phyloP scores from a whole-genome alignment of 2,329 filamentous ascomycete species.

The Dissoconium aciculare region DNA sequence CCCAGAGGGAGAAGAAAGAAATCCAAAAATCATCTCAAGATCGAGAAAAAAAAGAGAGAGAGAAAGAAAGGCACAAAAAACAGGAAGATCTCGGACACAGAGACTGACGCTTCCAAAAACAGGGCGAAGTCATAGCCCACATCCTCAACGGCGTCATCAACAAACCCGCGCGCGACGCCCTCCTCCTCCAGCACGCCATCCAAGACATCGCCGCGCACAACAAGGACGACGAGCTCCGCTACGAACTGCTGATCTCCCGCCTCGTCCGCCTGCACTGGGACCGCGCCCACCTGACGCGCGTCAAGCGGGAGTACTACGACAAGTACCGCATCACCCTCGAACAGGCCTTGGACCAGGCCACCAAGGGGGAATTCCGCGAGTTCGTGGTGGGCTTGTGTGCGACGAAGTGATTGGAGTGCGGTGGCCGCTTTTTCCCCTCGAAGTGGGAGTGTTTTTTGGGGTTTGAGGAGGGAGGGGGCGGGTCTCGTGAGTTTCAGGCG shows the following conservation, averaged over 20 bases:
- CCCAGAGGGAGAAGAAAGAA: too few species aligned
- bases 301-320: slow-evolving; percentile 66
- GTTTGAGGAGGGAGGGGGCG: too few species aligned
- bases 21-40: too few species aligned
- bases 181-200: slow-evolving; percentile 82
- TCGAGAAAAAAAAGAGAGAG: too few species aligned
- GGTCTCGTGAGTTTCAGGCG: too few species aligned
- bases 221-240: slow-evolving; percentile 42
- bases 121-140: slow-evolving; percentile 91
- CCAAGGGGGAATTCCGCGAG: slow-evolving; percentile 47
- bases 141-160: slow-evolving; percentile 96
- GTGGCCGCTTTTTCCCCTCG: too few species aligned
- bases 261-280: slow-evolving; percentile 92
- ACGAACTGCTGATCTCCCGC: slow-evolving; percentile 74
- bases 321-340: slow-evolving; percentile 63
- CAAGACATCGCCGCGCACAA: slow-evolving; percentile 33
- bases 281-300: slow-evolving; percentile 57
- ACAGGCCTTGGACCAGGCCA: slow-evolving; percentile 63
- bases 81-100: too few species aligned
- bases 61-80: too few species aligned
- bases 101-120: too few species aligned
- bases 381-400: slow-evolving; percentile 22
- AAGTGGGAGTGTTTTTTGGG: too few species aligned
- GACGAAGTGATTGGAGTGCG: too few species aligned
- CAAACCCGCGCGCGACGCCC: slow-evolving; percentile 78